Evolutionary conservation across 768 basidiomycete genomes (phyloP), one percentile per base, ranked within the genome.

Genomic region (Trametes gibbosa): DNA sequence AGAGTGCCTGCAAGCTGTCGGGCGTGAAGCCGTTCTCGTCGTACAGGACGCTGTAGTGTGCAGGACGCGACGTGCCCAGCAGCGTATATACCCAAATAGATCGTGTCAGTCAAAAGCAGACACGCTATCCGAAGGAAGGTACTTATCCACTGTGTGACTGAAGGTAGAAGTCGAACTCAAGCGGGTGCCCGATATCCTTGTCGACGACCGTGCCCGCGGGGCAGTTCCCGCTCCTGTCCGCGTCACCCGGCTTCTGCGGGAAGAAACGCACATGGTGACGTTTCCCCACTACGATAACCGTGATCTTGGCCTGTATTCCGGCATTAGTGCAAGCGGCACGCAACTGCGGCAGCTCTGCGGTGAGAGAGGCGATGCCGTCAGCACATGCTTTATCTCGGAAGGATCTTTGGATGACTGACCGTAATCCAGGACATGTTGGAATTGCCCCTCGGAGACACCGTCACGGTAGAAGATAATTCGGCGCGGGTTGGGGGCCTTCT

Each of bases 141-240:
- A 32, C 29, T 32, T 32, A 32, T 32, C 89, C 90, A 0, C 81
- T 88, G 57, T 93, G 91, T 51, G 85, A 87, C 66, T 85, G 85
- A 3, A 93, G 76, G 65, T 89, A 92, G 70, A 84, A 93, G 63
- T 93, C 91, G 37, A 86, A 85, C 53, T 90, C 87, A 0, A 81
- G 80, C 0, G 89, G 88, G 64, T 89, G 86, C 0, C 81, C 79
- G 42, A 91, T 83, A 4, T 83, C 85, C 1, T 76, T 76, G 65
- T 93, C 91, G 23, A 91, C 80, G 14, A 93, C 87, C 0, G 89
- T 89, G 8, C 91, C 91, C 0, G 91, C 89, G 1, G 80, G 82
- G 64, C 84, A 86, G 65, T 93, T 93, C 2, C 85, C 86, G 56
- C 83, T 87, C 52, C 75, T 78, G 63, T 92, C 90, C 0, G 75